These are phyloP conservation scores for Coniferiporia weirii DNA, from an alignment of 1,284 basidiomycete species.

Conservation along the genomic window DNA sequence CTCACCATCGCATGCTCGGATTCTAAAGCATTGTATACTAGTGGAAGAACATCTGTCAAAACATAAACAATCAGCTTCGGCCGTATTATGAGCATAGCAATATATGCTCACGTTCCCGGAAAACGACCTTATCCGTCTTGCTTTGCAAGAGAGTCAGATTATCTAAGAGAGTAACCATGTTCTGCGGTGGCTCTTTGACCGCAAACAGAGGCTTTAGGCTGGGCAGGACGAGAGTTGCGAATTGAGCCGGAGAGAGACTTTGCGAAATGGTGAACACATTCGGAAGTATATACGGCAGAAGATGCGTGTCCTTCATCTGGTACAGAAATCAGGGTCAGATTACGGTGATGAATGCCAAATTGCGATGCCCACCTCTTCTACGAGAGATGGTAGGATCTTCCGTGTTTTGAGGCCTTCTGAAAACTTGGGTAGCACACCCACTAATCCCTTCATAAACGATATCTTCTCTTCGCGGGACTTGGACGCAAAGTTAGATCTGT, in stretches of 20 bases:
- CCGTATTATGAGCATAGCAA: background rate
- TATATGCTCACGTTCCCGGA: constrained; percentile 74
- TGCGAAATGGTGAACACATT: constrained; percentile 93
- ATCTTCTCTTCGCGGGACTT: constrained; percentile 95
- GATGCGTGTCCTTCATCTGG: constrained; percentile 89
- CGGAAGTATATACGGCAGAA: constrained; percentile 94
- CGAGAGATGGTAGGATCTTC: constrained; percentile 91
- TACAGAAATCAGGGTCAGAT: background rate
- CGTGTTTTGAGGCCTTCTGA: constrained; percentile 82
- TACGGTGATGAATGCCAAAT: no score
- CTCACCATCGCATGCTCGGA: constrained; percentile 80
- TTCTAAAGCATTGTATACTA: constrained; percentile 94
- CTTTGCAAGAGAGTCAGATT: constrained; percentile 83
- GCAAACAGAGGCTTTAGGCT: constrained; percentile 87
- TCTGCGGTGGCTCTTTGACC: constrained; percentile 94
- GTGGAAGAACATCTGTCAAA: constrained; percentile 77
- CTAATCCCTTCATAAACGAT: constrained; percentile 90
- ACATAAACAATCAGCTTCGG: no score
- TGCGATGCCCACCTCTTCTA: constrained; percentile 71
- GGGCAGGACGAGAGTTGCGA: constrained; percentile 77
- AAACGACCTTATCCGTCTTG: constrained; percentile 85
- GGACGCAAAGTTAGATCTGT: constrained; percentile 91
- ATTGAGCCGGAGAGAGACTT: constrained; percentile 75
- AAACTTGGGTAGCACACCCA: constrained; percentile 80
- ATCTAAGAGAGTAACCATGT: constrained; percentile 89